phyloP scores from a whole-genome alignment of 2,329 filamentous ascomycete genomes.

The Westerdykella sp. region DNA sequence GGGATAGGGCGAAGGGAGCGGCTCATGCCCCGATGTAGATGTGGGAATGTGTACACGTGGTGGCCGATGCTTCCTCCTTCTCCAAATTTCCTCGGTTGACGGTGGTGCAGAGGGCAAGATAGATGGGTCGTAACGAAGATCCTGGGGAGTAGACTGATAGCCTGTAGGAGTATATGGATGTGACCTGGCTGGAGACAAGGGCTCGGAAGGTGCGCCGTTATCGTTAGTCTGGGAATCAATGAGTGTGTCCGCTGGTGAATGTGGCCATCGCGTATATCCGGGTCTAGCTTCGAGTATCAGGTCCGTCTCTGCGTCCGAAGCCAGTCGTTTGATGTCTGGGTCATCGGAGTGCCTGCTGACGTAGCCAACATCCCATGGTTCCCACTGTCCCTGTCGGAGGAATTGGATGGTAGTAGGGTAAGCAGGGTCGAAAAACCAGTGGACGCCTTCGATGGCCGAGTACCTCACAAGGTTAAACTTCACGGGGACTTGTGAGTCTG shows the following conservation, averaged over 20 bases:
- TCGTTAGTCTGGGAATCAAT: background rate
- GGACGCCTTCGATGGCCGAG: conserved; percentile 23
- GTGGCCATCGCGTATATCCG: conserved; percentile 19
- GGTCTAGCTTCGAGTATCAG: conserved; percentile 13
- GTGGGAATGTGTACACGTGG: too few relatives aligned
- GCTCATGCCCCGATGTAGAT: too few relatives aligned
- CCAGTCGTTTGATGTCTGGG: conserved; percentile 24
- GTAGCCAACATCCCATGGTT: conserved; percentile 28
- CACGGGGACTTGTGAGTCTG: conserved; percentile 17
- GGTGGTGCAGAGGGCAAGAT: too few relatives aligned
- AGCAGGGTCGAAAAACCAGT: conserved; percentile 27
- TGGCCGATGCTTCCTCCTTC: too few relatives aligned
- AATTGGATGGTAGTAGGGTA: conserved; percentile 28
- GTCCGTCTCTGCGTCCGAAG: conserved; percentile 21
- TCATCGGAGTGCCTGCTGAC: conserved; percentile 26
- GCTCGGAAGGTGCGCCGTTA: background rate
- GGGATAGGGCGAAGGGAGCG: too few relatives aligned
- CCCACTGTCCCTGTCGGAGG: conserved; percentile 24
- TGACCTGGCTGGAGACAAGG: too few relatives aligned
- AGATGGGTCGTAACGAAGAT: too few relatives aligned
- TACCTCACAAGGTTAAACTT: conserved; percentile 25
- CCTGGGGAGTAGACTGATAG: too few relatives aligned
- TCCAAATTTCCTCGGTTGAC: too few relatives aligned
- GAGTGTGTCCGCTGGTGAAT: conserved; percentile 9
- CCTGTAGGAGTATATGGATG: too few relatives aligned